Evolutionary conservation across 352 stramenopile species (phyloP).

Genomic region (Globisporangium spinosum): DNA sequence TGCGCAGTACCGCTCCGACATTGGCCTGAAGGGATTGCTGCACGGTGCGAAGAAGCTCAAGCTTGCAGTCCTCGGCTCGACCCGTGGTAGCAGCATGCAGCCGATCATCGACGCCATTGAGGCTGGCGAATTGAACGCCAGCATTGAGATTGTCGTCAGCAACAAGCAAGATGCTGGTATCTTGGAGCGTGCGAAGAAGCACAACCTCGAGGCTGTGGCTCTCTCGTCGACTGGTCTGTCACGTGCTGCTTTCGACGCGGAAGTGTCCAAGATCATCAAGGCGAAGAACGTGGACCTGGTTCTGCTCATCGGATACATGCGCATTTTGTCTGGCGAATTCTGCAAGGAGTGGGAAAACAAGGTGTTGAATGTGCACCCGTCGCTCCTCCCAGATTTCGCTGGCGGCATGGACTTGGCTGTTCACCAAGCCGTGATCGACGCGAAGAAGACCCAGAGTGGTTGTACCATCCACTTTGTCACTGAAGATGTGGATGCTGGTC

Average conservation of each 20-base stretch:
- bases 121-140: constrained; percentile 86
- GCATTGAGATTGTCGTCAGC: constrained; percentile 95
- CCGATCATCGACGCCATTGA: constrained; percentile 95
- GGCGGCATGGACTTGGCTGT: constrained; percentile 99
- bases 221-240: constrained; percentile 76
- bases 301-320: constrained; percentile 99
- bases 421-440: constrained; percentile 97
- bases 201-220: constrained; percentile 64
- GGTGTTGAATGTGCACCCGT: constrained; percentile 99
- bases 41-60: constrained; percentile 82
- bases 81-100: constrained; percentile 93
- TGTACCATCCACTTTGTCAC: constrained; percentile 99
- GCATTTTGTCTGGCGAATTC: constrained; percentile 96
- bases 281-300: constrained; percentile 95
- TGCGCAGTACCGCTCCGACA: constrained; percentile 96
- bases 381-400: constrained; percentile 97
- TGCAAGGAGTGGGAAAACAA: constrained; percentile 93
- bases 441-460: constrained; percentile 93
- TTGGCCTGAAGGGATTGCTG: constrained; percentile 92
- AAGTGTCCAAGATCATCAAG: constrained; percentile 92
- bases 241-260: constrained; percentile 92
- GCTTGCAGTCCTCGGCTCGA: constrained; percentile 95
- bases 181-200: constrained; percentile 90
- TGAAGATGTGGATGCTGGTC: constrained; percentile 95
- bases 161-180: constrained; percentile 94